Evolutionary conservation across 139 green algal genomes (phyloP).

Genomic region (Coelastrella sp.): DNA sequence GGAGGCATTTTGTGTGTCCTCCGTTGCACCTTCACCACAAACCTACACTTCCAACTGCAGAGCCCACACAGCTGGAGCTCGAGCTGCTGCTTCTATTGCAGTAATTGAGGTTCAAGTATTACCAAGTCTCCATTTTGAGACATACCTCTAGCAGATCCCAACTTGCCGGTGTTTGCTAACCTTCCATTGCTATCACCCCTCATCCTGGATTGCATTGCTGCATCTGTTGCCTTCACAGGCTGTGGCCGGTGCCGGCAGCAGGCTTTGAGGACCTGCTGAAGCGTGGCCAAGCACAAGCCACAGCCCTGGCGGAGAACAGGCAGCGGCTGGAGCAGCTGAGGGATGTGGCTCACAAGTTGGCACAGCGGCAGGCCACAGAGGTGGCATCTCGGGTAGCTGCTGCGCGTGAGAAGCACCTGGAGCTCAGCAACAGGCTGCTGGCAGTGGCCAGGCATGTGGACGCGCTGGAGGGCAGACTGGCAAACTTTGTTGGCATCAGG

Average conservation of each 20-base stretch:
- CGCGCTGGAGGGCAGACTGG: conserved; percentile 60
- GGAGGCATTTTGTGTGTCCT: no score
- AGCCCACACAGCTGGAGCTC: no score
- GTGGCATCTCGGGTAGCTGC: not conserved
- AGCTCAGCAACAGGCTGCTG: conserved; percentile 61
- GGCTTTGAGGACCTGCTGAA: conserved; percentile 78
- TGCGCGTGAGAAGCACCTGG: conserved; percentile 48
- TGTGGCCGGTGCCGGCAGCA: conserved; percentile 79
- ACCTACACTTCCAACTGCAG: no score
- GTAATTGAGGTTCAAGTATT: no score
- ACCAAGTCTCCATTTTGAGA: no score
- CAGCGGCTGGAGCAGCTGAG: conserved; percentile 5
- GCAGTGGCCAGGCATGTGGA: conserved; percentile 54
- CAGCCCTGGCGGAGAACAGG: conserved; percentile 55
- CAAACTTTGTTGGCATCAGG: conserved; percentile 47
- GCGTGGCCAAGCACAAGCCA: conserved; percentile 60
- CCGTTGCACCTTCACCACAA: no score
- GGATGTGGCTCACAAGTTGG: conserved; percentile 42
- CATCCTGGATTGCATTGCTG: not conserved
- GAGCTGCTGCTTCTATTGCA: not conserved
- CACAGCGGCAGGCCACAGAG: conserved; percentile 3
- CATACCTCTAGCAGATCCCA: no score
- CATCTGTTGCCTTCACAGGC: conserved; percentile 40
- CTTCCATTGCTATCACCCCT: no score
- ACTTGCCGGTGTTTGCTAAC: no score